Base-by-base conservation (phyloP, 148 eudicot species). In the Heliamphora exappendiculata region DNA sequence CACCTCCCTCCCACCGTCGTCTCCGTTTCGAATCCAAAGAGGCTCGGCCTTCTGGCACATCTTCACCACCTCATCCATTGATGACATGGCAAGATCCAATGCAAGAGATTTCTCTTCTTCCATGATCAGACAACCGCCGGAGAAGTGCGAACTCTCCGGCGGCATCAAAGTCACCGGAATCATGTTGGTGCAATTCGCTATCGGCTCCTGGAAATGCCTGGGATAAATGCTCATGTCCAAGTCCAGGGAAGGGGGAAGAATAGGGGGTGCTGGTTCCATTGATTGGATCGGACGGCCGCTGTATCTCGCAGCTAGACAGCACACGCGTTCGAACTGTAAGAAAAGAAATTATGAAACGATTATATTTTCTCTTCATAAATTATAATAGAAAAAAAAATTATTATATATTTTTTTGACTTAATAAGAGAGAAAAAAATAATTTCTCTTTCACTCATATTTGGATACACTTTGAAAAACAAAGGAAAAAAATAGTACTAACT, bases 51-150 rank as follows among this genome's bases (percentile, higher is more conserved):
- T 50, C n/a, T 88, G 92, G 74, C 88, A 88, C 89, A 96, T 70
- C 67, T 91, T 88, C 34, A 86, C 77, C 59, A 96, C 76, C 78
- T 89, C 91, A 45, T 93, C 89, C 80, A 91, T 74, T 0, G 91
- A 83, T 1, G 99, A 88, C 80, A 88, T 44, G 17, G 98, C 99
- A 3, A 88, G 86, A 0, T 96, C 91, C 86, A 93, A 58, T 19
- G 91, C 93, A 2, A 92, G 88, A 1, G 93, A 37, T 74, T 92
- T 90, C 37, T 96, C 98, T 70, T 91, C 97, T 0, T 93, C 97
- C 82, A 87, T 34, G 75, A 92, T 86, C 29, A 88, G 64, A 1
- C 78, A 80, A 0, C 65, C 78, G 0, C 78, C 71, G 0, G 80
- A 69, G 80, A 85, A 90, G 8, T 85, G 84, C 24, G 87, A 8